Evolutionary conservation across 345 rosid species (phyloP).

Genomic region (Eucalyptus coolabah): DNA sequence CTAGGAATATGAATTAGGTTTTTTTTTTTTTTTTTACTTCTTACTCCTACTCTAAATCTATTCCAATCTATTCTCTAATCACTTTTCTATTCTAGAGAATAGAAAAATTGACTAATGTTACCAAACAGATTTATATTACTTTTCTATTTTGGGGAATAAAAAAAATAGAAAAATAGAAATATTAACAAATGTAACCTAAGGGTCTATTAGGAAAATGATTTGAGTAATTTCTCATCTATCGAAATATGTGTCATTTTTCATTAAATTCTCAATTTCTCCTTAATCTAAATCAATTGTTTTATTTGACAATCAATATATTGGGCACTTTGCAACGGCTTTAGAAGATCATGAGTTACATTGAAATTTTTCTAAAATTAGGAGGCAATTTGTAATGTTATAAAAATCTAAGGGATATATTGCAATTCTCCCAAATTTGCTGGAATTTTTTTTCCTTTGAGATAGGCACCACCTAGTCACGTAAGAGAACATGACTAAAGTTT

Average conservation of each 20-base stretch:
- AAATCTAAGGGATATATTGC: neutral
- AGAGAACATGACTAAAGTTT: too few relatives aligned
- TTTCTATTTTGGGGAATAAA: rapidly evolving
- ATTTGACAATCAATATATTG: neutral
- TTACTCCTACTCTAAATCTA: rapidly evolving
- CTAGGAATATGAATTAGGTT: rapidly evolving
- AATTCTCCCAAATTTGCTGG: neutral
- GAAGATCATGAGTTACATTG: neutral
- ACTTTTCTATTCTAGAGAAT: too few relatives aligned
- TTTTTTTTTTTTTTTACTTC: too few relatives aligned
- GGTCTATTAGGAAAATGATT: neutral
- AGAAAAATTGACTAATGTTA: too few relatives aligned
- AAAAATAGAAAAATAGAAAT: too few relatives aligned
- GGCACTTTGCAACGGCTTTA: neutral
- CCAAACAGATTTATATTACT: too few relatives aligned
- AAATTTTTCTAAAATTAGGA: too few relatives aligned
- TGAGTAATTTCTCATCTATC: rapidly evolving
- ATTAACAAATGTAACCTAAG: neutral
- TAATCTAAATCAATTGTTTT: neutral
- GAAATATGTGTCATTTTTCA: neutral
- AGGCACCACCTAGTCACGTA: neutral
- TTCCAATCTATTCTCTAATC: rapidly evolving
- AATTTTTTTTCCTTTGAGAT: neutral
- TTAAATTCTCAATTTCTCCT: neutral
- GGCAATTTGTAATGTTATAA: too few relatives aligned